These are phyloP conservation scores for Rhizodiscina lignyota DNA, from an alignment of 495 filamentous ascomycete genomes.

Conservation along the genomic window DNA sequence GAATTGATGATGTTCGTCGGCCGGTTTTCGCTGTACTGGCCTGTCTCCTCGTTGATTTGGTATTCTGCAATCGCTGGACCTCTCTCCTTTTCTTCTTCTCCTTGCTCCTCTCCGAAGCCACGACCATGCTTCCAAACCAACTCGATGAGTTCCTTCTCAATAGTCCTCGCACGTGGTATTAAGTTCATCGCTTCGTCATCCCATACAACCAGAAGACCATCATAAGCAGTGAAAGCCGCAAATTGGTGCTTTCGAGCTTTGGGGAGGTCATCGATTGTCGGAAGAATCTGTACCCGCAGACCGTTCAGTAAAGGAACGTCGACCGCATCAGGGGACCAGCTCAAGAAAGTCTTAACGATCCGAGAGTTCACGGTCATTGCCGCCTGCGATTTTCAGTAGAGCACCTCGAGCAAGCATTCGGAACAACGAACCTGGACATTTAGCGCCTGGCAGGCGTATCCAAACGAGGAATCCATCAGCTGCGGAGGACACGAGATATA, in stretches of 20 bases:
- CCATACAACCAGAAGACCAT: constrained; percentile 54
- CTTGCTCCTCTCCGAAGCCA: constrained; percentile 23
- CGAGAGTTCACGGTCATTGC: constrained; percentile 69
- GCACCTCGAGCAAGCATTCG: not conserved
- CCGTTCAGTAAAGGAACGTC: constrained; percentile 64
- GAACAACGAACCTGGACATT: constrained; percentile 43
- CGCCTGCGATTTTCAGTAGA: constrained; percentile 25
- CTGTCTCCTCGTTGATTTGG: constrained; percentile 57
- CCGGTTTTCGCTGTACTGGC: constrained; percentile 36
- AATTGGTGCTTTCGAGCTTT: constrained; percentile 57
- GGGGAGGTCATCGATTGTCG: constrained; percentile 48
- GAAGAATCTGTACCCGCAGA: constrained; percentile 55
- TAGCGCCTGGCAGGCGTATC: constrained; percentile 43
- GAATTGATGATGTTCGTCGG: constrained; percentile 51
- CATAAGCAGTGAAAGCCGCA: constrained; percentile 56
- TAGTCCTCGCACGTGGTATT: constrained; percentile 44
- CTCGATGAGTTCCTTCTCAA: constrained; percentile 59
- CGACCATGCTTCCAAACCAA: constrained; percentile 56
- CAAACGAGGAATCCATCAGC: constrained; percentile 38
- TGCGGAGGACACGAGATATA: constrained; percentile 56
- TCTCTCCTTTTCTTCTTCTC: constrained; percentile 26
- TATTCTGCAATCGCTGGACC: constrained; percentile 23
- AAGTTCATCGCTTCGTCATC: constrained; percentile 59
- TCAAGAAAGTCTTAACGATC: constrained; percentile 57
- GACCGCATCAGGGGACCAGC: constrained; percentile 50